phyloP scores from a whole-genome alignment of 1,284 basidiomycete genomes.

The Hypsizygus ulmarius region DNA sequence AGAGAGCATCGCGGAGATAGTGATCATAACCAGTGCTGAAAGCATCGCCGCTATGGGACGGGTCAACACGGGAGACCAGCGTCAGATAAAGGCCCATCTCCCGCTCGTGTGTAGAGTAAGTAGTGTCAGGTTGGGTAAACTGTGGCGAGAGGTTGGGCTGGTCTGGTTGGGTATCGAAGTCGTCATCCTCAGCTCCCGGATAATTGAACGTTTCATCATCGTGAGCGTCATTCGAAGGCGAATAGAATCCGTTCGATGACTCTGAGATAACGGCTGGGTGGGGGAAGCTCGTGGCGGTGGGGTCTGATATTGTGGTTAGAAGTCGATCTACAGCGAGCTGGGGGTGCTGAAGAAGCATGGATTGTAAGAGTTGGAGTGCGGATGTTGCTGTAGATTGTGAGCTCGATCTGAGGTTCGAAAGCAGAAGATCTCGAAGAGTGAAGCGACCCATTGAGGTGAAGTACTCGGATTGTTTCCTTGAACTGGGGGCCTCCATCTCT shows the following conservation, averaged over 20 bases:
- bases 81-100: slow-evolving; percentile 81
- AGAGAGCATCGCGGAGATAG: slow-evolving; percentile 79
- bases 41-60: slow-evolving; percentile 66
- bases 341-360: slow-evolving; percentile 72
- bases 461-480: slow-evolving; percentile 69
- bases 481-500: slow-evolving; percentile 78
- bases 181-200: slow-evolving; percentile 45
- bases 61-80: slow-evolving; percentile 78
- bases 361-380: slow-evolving; percentile 77
- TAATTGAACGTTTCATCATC: slow-evolving; percentile 71
- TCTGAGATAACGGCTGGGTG: slow-evolving; percentile 45
- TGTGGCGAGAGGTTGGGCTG: slow-evolving; percentile 27
- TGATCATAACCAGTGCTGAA: slow-evolving; percentile 85
- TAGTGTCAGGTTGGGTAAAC: slow-evolving; percentile 64
- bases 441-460: slow-evolving; percentile 85
- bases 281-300: slow-evolving; percentile 73
- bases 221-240: slow-evolving; percentile 36
- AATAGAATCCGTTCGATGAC: slow-evolving; percentile 19
- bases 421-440: slow-evolving; percentile 84
- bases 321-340: slow-evolving; percentile 63
- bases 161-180: slow-evolving; percentile 17
- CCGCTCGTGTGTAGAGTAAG: slow-evolving; percentile 74
- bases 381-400: slow-evolving; percentile 66
- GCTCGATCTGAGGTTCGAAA: slow-evolving; percentile 73
- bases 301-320: slow-evolving; percentile 66